Evolutionary conservation across 768 basidiomycete species (phyloP), one percentile per base, ranked within the genome.

Genomic region (Naganishia friedmannii): DNA sequence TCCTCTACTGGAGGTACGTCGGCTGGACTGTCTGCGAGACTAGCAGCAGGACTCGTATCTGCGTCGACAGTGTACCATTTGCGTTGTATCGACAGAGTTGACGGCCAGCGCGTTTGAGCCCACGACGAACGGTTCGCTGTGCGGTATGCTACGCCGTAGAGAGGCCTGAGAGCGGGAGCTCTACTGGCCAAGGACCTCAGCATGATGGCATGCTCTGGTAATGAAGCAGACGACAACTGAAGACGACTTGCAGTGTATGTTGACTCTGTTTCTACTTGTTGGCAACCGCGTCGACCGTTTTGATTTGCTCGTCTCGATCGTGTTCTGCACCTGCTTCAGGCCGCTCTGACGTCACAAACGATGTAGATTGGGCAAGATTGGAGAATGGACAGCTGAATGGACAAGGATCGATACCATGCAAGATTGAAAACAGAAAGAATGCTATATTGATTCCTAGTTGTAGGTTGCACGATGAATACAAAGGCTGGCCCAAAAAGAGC

Each of bases 371-470:
- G 13, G 3, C 21, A 19, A 15, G 29, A 23, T 2, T 57, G 56
- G 7, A 57, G 10, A 17, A 17, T 19, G 15, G 6, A 37, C 34
- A n/a, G 39, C 37, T 37, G 15, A 10, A 28, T 21, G 28, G 7
- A 8, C 26, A 32, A 29, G 10, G 42, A 42, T 8, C 42, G 42
- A 42, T 13, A 51, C 21, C 48, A 21, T 15, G 7, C 45, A n/a
- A n/a, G 15, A 39, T 15, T 3, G 6, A 39, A 34, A 21, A 34
- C 15, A 19, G 23, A 45, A 42, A 63, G 60, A 63, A 63, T 63
- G 60, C 39, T 63, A 58, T 63, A 63, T 63, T 63, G 60, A 63
- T 63, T 63, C 42, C 60, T 63, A 45, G 60, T 63, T 26, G 60
- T 63, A 63, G n/a, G 60, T 29, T 42, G 60, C 60, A 42, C 39